A percentile compares a stretch with the other conserved stretches of the same genome.
These are phyloP conservation scores for Phylloporus scabripes DNA, from an alignment of 768 basidiomycete genomes.

Conservation along the genomic window DNA sequence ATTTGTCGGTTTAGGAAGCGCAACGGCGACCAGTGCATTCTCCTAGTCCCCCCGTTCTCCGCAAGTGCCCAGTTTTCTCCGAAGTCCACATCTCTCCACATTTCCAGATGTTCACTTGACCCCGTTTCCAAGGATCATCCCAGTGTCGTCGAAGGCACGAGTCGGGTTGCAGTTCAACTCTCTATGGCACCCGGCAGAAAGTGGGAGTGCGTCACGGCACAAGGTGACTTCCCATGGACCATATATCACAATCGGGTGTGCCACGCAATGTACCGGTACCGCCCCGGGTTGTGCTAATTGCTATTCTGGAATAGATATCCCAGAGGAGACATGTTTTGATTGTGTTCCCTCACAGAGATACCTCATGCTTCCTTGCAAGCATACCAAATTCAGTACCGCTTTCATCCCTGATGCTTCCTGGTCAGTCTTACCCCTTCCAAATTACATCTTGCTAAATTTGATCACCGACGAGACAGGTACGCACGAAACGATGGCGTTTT, in stretches of 20 bases:
- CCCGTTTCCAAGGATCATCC: slow-evolving; percentile 18
- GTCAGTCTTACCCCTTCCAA: slow-evolving; percentile 39
- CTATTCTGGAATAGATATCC: slow-evolving; percentile 35
- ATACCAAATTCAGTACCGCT: slow-evolving; percentile 65
- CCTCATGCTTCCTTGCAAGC: slow-evolving; percentile 51
- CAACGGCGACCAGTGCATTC: neutral
- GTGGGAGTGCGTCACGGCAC: slow-evolving; percentile 43
- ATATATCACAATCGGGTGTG: slow-evolving; percentile 53
- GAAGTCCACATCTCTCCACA: slow-evolving; percentile 11
- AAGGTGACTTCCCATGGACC: slow-evolving; percentile 49
- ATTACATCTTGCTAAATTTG: neutral
- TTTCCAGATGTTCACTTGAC: slow-evolving; percentile 14
- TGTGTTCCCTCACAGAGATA: slow-evolving; percentile 54
- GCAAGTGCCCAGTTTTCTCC: slow-evolving; percentile 18
- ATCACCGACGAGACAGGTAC: slow-evolving; percentile 5
- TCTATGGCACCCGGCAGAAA: slow-evolving; percentile 27
- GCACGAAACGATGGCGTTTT: slow-evolving; percentile 56
- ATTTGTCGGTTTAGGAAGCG: slow-evolving; percentile 13
- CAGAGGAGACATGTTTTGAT: slow-evolving; percentile 43
- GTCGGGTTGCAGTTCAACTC: slow-evolving; percentile 17
- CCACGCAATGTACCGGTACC: neutral
- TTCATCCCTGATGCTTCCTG: slow-evolving; percentile 75
- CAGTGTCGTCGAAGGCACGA: slow-evolving; percentile 1
- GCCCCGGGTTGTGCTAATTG: slow-evolving; percentile 5
- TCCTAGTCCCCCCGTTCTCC: slow-evolving; percentile 23